Evolutionary conservation across 768 basidiomycete genomes (phyloP).

Genomic region (Hericium coralloides): DNA sequence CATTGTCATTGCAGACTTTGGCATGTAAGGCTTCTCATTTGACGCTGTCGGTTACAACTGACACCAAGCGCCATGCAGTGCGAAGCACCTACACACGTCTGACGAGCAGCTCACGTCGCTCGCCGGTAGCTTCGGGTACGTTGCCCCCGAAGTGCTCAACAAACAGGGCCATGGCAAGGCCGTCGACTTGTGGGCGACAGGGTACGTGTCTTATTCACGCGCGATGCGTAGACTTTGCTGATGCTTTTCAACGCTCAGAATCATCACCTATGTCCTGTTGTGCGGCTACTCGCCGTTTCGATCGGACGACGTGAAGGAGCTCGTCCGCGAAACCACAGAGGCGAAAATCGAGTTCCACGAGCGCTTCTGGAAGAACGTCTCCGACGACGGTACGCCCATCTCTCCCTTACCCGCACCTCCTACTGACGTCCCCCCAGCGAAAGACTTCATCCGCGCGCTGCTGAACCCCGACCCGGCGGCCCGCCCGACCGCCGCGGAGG

Average conservation of each 20-base stretch:
- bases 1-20: constrained; percentile 94
- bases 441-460: constrained; percentile 68
- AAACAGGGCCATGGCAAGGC: constrained; percentile 84
- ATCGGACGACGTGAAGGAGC: constrained; percentile 64
- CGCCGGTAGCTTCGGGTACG: constrained; percentile 82
- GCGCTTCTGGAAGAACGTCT: constrained; percentile 89
- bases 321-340: constrained; percentile 77
- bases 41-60: background rate
- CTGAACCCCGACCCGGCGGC: constrained; percentile 61
- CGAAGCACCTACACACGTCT: constrained; percentile 69
- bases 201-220: constrained; percentile 38
- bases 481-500: constrained; percentile 69
- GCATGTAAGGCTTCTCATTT: constrained; percentile 53
- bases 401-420: background rate
- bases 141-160: constrained; percentile 82
- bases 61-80: constrained; percentile 32
- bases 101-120: constrained; percentile 64
- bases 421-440: constrained; percentile 41
- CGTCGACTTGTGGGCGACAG: constrained; percentile 91
- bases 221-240: background rate
- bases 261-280: constrained; percentile 91
- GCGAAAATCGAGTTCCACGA: constrained; percentile 90
- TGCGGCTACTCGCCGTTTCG: constrained; percentile 96
- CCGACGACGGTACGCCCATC: constrained; percentile 49
- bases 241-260: constrained; percentile 32